Evolutionary conservation across 2,329 filamentous ascomycete species (phyloP), one percentile per base, ranked within the genome.

Genomic region (Ophiosphaerella herpotricha): DNA sequence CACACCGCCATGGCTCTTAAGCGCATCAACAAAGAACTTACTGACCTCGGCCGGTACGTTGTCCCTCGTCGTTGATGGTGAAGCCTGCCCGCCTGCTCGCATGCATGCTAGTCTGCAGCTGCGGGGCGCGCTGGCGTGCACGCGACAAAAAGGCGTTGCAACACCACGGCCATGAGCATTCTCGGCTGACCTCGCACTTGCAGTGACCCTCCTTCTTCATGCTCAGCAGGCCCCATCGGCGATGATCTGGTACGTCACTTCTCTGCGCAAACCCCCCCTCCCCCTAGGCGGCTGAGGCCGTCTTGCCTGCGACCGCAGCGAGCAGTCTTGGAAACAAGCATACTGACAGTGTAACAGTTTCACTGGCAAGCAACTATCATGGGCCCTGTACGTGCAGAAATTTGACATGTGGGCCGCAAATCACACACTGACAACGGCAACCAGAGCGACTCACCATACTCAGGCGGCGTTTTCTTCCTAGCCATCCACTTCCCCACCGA

Each of bases 281-380:
- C 43, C 52, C 59, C 55, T 3, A 5, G 18, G 65, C 66, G 67
- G 67, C 67, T 68, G 63, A 64, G 58, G 58, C 67, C 55, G 57
- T 53, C 52, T 50, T 50, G 55, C 58, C 58, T 41, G 60, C 23
- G 7, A 45, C 46, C 23, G 46, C 57, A 48, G 50, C 51, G 29
- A 46, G 34, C 21, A 16, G 44, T 39, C 41, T 42, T 46, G 49
- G 53, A 43, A 60, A 65, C 49, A 55, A 34, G 56, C 12, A 52
- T 72, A 71, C 69, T 66, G 50, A 63, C 64, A 46, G 43, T 46
- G 55, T 39, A 40, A 68, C 68, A 99, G 93, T 99, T 99, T 75
- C 94, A 97, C 86, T 99, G 94, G 94, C 94, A 99, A 87, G 94
- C 94, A 71, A 99, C 94, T 45, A 99, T 99, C 76, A 99, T 99